These are phyloP conservation scores for Kodamaea ohmeri DNA, from an alignment of 1,139 yeast genomes.

Conservation along the genomic window DNA sequence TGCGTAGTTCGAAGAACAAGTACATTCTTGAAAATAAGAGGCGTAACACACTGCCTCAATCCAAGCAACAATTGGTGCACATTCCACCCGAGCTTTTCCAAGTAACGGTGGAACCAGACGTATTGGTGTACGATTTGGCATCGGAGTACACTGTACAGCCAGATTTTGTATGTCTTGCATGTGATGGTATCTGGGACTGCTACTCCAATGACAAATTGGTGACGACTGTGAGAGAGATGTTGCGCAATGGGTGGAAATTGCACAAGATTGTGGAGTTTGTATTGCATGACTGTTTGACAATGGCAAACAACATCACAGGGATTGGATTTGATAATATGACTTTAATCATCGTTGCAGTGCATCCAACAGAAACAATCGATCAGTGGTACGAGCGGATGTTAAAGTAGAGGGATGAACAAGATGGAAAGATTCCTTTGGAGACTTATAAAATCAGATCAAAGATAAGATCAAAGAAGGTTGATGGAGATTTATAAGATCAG, in stretches of 20 bases:
- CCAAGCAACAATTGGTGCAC: constrained; percentile 20
- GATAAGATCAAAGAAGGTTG: too few species aligned
- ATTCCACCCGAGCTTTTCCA: constrained; percentile 45
- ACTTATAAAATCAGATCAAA: too few species aligned
- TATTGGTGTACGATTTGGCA: constrained; percentile 49
- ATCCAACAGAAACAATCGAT: constrained; percentile 41
- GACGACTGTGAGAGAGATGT: constrained; percentile 52
- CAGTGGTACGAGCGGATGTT: constrained; percentile 61
- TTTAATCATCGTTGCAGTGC: constrained; percentile 60
- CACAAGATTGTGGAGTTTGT: constrained; percentile 58
- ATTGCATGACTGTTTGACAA: constrained; percentile 63
- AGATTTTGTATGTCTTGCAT: constrained; percentile 66
- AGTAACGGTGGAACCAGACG: constrained; percentile 72
- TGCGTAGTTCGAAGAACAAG: constrained; percentile 31
- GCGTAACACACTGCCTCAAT: constrained; percentile 6
- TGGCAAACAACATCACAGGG: constrained; percentile 73
- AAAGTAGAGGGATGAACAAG: constrained; percentile 21
- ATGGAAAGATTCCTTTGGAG: too few species aligned
- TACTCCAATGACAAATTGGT: constrained; percentile 58
- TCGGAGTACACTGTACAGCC: constrained; percentile 34
- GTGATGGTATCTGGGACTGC: constrained; percentile 84
- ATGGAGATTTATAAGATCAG: too few species aligned
- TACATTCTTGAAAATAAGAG: constrained; percentile 25
- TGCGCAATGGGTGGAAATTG: constrained; percentile 55
- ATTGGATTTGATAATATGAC: constrained; percentile 84